Base-by-base conservation (phyloP, 306 rosid genomes). In the Oxytropis ochrocephala region DNA sequence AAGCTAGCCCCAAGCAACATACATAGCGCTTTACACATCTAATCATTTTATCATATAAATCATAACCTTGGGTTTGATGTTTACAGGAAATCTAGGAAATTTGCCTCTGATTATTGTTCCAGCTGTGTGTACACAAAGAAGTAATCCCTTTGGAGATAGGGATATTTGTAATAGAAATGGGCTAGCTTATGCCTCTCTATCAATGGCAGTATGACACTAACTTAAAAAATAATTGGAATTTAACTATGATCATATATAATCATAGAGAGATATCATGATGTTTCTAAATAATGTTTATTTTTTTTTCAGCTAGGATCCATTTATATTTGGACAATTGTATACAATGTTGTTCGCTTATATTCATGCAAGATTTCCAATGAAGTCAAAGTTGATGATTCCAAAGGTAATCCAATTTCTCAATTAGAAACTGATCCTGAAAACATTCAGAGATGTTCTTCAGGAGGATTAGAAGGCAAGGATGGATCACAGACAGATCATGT, bases 111-210 rank as follows among this genome's bases (percentile, higher is more conserved):
- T 72, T 47, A 72, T 83, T 62, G 77, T 72, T 29, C 87, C 82
- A 55, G 79, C 84, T 38, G 21, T 83, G 0, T 83, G 87, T 63
- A 76, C 50, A 42, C 53, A 75, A 64, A 72, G 61, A 44, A 44
- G 56, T 2, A 70, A 38, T 38, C 77, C 82, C 53, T 83, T 83
- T 62, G 84, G 84, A 76, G 80, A 62, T 50, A 62, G 14, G 11
- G 70, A 75, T 35, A 75, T 63, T 68, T 83, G 87, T 61, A 38
- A 13, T 49, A 67, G 21, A 73, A 75, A 83, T 42, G 79, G 68
- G 68, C 21, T 83, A 16, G 84, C 82, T 16, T 83, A 83, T 72
- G 71, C 76, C 72, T 67, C 87, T 50, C 54, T 83, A 2, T 79
- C 87, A 9, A 57, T 83, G 82, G 84, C 87, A 41, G 82, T 83